Evolutionary conservation across 805 yeast genomes (phyloP).

Genomic region (Vanderwaltozyma polyspora): DNA sequence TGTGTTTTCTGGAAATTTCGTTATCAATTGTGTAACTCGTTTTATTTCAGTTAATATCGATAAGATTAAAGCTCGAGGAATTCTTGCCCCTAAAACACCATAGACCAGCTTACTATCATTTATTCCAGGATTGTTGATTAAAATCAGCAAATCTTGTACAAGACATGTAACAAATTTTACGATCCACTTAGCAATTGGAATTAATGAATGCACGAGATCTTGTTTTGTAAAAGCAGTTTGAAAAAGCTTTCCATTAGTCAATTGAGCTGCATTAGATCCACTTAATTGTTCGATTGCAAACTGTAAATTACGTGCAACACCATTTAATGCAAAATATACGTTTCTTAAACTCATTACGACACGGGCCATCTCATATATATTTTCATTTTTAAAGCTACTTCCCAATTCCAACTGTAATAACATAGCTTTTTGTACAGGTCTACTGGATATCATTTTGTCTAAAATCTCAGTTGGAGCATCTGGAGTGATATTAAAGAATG

Average conservation of each 20-base stretch:
- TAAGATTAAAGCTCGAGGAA: conserved; percentile 55
- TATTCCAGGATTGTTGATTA: conserved; percentile 20
- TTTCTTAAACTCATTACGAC: conserved; percentile 22
- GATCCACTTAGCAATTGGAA: conserved; percentile 83
- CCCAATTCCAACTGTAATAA: conserved; percentile 27
- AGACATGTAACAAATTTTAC: conserved; percentile 63
- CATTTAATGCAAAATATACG: conserved; percentile 26
- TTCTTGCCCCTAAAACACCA: conserved; percentile 54
- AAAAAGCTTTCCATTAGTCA: conserved; percentile 37
- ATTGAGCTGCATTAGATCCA: conserved; percentile 19
- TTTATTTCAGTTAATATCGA: conserved; percentile 59
- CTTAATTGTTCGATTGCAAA: conserved; percentile 28
- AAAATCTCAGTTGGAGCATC: conserved; percentile 27
- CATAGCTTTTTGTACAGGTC: conserved; percentile 27
- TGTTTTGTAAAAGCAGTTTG: conserved; percentile 48
- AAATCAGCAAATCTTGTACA: conserved; percentile 58
- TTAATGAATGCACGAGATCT: conserved; percentile 47
- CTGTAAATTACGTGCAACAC: conserved; percentile 27
- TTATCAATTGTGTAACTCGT: conserved; percentile 43
- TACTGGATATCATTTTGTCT: conserved; percentile 27
- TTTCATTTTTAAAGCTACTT: conserved; percentile 16
- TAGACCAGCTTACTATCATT: conserved; percentile 35
- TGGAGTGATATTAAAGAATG: conserved; percentile 26
- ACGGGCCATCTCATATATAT: conserved; percentile 25
- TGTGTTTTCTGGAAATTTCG: conserved; percentile 44